Base-by-base conservation (phyloP, 2,329 filamentous ascomycete genomes). In the Xylaria sp. region DNA sequence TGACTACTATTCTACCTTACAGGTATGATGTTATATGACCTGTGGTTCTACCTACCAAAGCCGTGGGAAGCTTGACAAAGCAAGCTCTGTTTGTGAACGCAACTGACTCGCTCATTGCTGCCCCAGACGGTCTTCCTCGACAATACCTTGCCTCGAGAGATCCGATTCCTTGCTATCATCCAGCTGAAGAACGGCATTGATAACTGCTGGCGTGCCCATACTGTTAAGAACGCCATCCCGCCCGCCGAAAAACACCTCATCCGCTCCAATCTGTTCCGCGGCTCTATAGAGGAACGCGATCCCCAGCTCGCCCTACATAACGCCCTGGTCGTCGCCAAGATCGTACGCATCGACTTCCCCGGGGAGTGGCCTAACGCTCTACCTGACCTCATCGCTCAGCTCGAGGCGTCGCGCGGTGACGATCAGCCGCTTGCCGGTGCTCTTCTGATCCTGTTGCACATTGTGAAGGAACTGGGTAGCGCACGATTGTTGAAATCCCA, bases 161-260 rank as follows among this genome's bases (percentile, higher is more conserved):
- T 95, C 63, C 92, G 96, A 70, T 94, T 97, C 77, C 90, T 98
- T 12, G 92, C 95, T 64, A 89, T 98, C 67, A 97, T 98, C 74
- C 93, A 97, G 78, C 86, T 99, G 63, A 98, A 98, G 80, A 98
- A 98, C 80, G 96, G 94, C 65, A 94, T 98, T 80, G 95, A 98
- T 79, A 94, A 92, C 78, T 94, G 94, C 81, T 99, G 96, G 96
- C 88, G 96, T 15, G 74, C 82, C n/a, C 78, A 93, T 86, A 78
- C 82, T 41, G 74, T 79, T 34, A 85, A 84, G 78, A 92, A 92
- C 41, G 89, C 93, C 59, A 88, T 92, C 66, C 89, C 91, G 78
- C 87, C 88, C 34, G 88, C 91, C 23, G 93, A 97, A 78, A 98
- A 96, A 80, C 83, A 87, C 10, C 78, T 87, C 46, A 96, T 99